phyloP scores from a whole-genome alignment of 805 yeast genomes.

The Candida palmyrensis region DNA sequence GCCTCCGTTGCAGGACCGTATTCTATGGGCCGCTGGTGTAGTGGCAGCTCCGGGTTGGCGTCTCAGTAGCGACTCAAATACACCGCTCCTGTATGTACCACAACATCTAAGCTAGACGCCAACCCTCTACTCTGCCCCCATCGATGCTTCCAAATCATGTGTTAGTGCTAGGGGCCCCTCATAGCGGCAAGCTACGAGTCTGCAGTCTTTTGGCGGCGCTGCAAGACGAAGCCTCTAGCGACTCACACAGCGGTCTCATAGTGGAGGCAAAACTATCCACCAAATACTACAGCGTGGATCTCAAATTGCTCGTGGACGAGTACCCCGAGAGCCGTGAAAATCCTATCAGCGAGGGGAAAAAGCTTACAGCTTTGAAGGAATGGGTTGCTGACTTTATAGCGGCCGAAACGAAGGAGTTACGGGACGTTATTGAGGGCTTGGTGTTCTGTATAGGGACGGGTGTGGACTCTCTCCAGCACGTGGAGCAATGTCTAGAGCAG shows the following conservation, averaged over 20 bases:
- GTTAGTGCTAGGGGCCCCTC: constrained; percentile 40
- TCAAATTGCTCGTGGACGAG: constrained; percentile 34
- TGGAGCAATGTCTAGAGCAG: neutral
- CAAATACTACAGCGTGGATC: constrained; percentile 24
- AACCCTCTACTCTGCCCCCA: no score
- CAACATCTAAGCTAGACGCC: no score
- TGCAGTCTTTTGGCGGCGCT: constrained; percentile 24
- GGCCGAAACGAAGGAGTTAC: constrained; percentile 35
- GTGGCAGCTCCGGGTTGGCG: no score
- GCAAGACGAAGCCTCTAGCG: constrained; percentile 28
- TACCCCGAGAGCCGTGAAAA: constrained; percentile 18
- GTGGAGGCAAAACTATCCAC: constrained; percentile 20
- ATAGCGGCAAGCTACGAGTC: constrained; percentile 33
- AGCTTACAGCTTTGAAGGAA: constrained; percentile 15
- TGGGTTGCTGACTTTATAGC: constrained; percentile 38
- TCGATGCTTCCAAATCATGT: constrained; percentile 28
- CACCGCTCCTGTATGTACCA: no score
- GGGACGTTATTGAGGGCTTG: constrained; percentile 44
- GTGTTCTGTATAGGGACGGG: constrained; percentile 34
- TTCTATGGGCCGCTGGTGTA: no score
- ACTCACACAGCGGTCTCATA: constrained; percentile 30
- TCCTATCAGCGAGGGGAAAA: constrained; percentile 2
- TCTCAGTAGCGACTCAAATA: no score
- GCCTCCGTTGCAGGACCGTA: no score
- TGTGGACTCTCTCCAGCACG: constrained; percentile 8